Base-by-base conservation (phyloP, 805 yeast species). In the Suhomyces pyralidae region DNA sequence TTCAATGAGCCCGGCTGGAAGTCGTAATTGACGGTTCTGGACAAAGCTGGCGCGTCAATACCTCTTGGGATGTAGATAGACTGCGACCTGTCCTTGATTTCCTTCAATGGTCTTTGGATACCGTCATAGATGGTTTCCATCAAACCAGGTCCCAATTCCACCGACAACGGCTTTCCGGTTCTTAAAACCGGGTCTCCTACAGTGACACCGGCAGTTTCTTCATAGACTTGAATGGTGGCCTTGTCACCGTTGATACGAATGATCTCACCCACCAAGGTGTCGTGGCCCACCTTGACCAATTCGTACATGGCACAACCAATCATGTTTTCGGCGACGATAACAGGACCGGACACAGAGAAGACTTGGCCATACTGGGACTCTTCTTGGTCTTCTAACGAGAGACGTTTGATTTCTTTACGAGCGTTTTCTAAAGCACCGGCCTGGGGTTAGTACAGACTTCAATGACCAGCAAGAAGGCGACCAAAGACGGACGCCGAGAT, bases 261-360 rank as follows among this genome's bases (percentile, higher is more conserved):
- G 60, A 94, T 97, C 76, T 94, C 99, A 71, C 99, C 99, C 46
- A 94, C 98, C 69, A 94, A 82, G 71, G 82, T 90, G 63, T 90
- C 96, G 73, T 94, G 98, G 62, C 99, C 98, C 59, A 94, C 99
- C 72, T 86, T 91, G 66, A 93, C 99, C 74, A 94, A 81, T 72
- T 94, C 99, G 81, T 94, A 93, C 99, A 94, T 94, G 64, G 98
- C 97, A 83, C 97, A 90, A 58, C 99, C 99, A 75, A 92, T 89
- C 98, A 94, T 91, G 78, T 94, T 88, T 75, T 94, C 98, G 48
- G 99, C 99, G 47, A 94, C 86, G 50, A 94, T 88, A 63, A 94
- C 99, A 25, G 99, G 98, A 66, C 99, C 99, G 19, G 98, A 92
- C 48, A 94, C 97, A 30, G 97, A 90, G 77, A 84, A 92, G 64